Evolutionary conservation across 805 yeast species (phyloP), one percentile per base, ranked within the genome.

Genomic region (Diddensiella santjacobensis): DNA sequence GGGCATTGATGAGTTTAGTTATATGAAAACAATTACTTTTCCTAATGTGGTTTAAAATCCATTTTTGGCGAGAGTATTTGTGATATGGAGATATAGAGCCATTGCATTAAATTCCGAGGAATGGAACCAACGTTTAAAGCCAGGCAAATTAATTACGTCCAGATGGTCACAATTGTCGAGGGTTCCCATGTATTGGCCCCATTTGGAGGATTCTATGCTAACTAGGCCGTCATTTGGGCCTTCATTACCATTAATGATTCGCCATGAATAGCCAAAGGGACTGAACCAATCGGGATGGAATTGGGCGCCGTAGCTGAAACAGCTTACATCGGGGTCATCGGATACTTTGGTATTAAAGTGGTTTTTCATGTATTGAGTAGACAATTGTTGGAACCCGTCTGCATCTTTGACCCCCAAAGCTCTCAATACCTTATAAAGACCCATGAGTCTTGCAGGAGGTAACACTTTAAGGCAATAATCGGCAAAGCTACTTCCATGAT

Each of bases 191-290:
- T 85, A 87, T 40, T 79, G 68, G 0, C 96, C 96, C 96, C 96
- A 89, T 58, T 76, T 77, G 1, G 95, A 71, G 50, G 93, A 84
- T 33, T 72, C 68, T 1, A 87, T 83, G 52, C 91, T 83, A 1
- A 89, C 95, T 70, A 90, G 66, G 0, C 97, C 97, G 67, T 89
- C 97, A 62, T 87, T 89, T 15, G 77, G 81, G 3, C 83, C 80
- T 42, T 72, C 74, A 3, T 50, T 59, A 38, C 57, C 53, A 47
- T 74, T 64, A n/a, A 88, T 75, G 2, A 85, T 70, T 20, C 69
- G 69, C 84, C 91, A 85, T 1, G 93, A 72, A 5, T 75, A 64
- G 42, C 73, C 72, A 58, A 87, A 85, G 1, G 84, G 65, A 52
- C 77, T 83, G 54, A 71, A 72, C 74, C 84, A 77, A 30, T 66